phyloP scores from a whole-genome alignment of 192 early-diverging fungal genomes.

The Glomus cerebriforme region DNA sequence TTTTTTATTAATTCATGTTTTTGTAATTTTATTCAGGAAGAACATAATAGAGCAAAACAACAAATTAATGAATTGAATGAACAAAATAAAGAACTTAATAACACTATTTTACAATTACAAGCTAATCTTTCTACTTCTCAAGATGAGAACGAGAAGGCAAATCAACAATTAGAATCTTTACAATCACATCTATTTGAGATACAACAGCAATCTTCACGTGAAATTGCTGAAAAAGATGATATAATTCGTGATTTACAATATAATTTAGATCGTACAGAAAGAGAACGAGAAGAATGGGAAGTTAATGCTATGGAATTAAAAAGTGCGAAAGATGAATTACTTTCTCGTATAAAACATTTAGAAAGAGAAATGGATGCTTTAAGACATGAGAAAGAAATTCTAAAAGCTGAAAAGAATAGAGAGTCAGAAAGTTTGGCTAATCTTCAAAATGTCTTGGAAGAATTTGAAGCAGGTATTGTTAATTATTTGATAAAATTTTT shows the following conservation, averaged over 20 bases:
- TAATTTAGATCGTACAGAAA: constrained; percentile 59
- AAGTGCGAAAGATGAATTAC: constrained; percentile 53
- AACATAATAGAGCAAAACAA: constrained; percentile 56
- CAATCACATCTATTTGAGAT: constrained; percentile 61
- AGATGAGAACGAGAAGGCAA: constrained; percentile 47
- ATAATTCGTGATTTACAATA: constrained; percentile 53
- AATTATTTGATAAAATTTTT: not conserved
- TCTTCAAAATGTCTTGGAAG: constrained; percentile 83
- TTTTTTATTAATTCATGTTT: not conserved
- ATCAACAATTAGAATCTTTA: constrained; percentile 56
- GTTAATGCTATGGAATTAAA: constrained; percentile 60
- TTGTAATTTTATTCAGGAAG: constrained; percentile 40
- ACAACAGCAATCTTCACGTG: constrained; percentile 60
- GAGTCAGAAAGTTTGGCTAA: constrained; percentile 69
- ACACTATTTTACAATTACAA: constrained; percentile 56
- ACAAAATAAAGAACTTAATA: constrained; percentile 59
- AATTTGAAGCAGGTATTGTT: constrained; percentile 74
- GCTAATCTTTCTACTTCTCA: constrained; percentile 48
- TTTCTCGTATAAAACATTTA: constrained; percentile 53
- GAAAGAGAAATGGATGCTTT: constrained; percentile 52
- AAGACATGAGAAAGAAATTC: constrained; percentile 46
- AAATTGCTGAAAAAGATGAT: constrained; percentile 58
- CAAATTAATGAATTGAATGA: constrained; percentile 57
- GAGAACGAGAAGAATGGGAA: constrained; percentile 64
- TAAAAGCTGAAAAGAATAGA: constrained; percentile 54